A percentile compares a stretch with the other conserved stretches of the same genome.
phyloP scores from a whole-genome alignment of 2,329 filamentous ascomycete species.

The Zelopaecilomyces penicillatus region DNA sequence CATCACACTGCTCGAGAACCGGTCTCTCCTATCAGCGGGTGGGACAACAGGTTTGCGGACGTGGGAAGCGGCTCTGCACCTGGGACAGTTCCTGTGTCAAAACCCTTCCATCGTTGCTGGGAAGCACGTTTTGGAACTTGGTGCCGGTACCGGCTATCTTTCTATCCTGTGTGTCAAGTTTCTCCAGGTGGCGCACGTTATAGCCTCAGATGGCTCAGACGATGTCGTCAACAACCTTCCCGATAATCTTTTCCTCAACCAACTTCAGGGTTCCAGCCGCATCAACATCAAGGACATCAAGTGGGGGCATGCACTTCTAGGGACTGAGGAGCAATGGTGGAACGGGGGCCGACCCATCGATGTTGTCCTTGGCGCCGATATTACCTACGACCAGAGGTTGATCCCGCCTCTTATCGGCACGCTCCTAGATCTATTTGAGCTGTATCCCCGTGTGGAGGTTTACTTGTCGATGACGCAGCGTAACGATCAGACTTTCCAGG shows the following conservation, averaged over 20 bases:
- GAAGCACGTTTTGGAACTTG: slow-evolving; percentile 61
- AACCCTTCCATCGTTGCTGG: slow-evolving; percentile 36
- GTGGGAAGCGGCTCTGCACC: slow-evolving; percentile 71
- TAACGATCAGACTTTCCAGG: slow-evolving; percentile 59
- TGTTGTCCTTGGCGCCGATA: slow-evolving; percentile 65
- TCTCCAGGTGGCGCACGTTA: slow-evolving; percentile 49
- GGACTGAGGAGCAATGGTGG: slow-evolving; percentile 48
- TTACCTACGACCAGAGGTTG: slow-evolving; percentile 63
- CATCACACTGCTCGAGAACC: slow-evolving; percentile 62
- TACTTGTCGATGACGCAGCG: slow-evolving; percentile 64
- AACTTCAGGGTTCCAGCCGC: slow-evolving; percentile 39
- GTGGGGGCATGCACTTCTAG: slow-evolving; percentile 55
- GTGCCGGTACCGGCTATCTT: slow-evolving; percentile 68
- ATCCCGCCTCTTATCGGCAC: slow-evolving; percentile 59
- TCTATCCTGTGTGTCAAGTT: slow-evolving; percentile 65
- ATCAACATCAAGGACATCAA: slow-evolving; percentile 48
- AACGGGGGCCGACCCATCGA: slow-evolving; percentile 43
- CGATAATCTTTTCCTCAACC: slow-evolving; percentile 62
- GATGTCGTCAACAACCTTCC: slow-evolving; percentile 60
- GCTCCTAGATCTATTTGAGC: slow-evolving; percentile 50
- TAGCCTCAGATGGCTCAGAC: slow-evolving; percentile 67
- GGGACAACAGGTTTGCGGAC: slow-evolving; percentile 72
- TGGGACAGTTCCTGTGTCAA: slow-evolving; percentile 59
- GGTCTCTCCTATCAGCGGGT: slow-evolving; percentile 57
- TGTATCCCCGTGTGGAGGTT: slow-evolving; percentile 48